Base-by-base conservation (phyloP, 2,329 filamentous ascomycete species). In the Scedosporium minutisporum region DNA sequence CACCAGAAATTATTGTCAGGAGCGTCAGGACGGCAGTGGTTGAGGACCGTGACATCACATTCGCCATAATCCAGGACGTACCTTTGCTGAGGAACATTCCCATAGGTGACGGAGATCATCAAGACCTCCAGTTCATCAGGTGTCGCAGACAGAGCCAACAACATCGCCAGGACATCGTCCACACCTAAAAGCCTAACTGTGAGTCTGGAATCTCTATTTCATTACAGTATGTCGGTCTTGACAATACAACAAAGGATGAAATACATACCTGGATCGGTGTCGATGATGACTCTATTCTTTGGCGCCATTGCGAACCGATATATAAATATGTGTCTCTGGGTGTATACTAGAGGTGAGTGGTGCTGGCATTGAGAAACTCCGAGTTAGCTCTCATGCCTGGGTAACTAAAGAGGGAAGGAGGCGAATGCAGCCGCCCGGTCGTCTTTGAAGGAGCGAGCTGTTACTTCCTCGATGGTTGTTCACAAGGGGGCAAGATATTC, bases 101-200 rank as follows among this genome's bases (percentile, higher is more conserved):
- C 95, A 74, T 95, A 97, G 0, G 93, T 96, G 64, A 97, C 82
- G 1, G 92, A 96, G 63, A 99, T 81, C 74, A 97, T 82, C 57
- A 90, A 75, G 42, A 97, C 80, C 73, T 97, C 91, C 23, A 97
- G 80, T 71, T 97, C 93, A 68, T 96, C 89, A 0, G 89, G 83
- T 25, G 84, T 86, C 41, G 91, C 87, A 61, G 91, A 89, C 64
- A 97, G 84, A 3, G 95, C 93, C 60, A 97, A 81, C 41, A 99
- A 81, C 73, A 97, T 83, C 57, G 92, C 93, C 65, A 97, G 81
- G 62, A 95, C 82, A 81, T 99, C 95, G 76, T 99, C 95, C 68
- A 95, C 89, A 66, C 93, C 92, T 85, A 61, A 10, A 21, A 7
- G 12, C n/a, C 9, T 27, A 29, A 12, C 21, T 57, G 21, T 21